A percentile compares a stretch with the other conserved stretches of the same genome.
These are phyloP conservation scores for Pythium apleroticum DNA, from an alignment of 352 stramenopile species.

Conservation along the genomic window DNA sequence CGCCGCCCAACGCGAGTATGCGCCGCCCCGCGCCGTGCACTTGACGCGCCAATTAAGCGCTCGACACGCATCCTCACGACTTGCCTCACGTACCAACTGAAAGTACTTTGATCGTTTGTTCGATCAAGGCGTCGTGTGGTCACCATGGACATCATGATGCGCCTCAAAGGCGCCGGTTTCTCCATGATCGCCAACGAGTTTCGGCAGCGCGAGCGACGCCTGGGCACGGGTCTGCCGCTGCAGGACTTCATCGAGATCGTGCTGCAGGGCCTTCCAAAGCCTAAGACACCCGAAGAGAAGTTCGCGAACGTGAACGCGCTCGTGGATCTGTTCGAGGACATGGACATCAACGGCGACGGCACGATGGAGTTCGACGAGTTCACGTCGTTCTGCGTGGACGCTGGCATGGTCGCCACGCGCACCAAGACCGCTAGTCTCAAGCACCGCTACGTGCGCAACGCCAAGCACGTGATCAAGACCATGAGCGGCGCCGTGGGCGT, in stretches of 20 bases:
- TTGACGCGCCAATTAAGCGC: conserved; percentile 9
- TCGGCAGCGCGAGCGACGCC: conserved; percentile 53
- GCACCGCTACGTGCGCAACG: conserved; percentile 69
- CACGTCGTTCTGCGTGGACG: conserved; percentile 85
- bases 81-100: neutral
- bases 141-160: conserved; percentile 84
- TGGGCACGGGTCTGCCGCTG: conserved; percentile 61
- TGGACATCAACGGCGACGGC: conserved; percentile 88
- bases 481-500: conserved; percentile 48
- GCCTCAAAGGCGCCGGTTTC: conserved; percentile 71
- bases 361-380: conserved; percentile 88
- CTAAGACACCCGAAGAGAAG: conserved; percentile 48
- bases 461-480: conserved; percentile 58
- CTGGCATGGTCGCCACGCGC: conserved; percentile 76
- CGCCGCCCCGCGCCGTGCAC: neutral
- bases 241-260: conserved; percentile 84
- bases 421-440: conserved; percentile 47
- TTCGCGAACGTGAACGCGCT: conserved; percentile 53
- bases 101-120: neutral
- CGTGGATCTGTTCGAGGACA: conserved; percentile 82
- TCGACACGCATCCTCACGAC: neutral
- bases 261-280: conserved; percentile 47
- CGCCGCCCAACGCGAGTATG: neutral
- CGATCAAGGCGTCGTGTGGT: conserved; percentile 2
- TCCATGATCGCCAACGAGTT: conserved; percentile 79